Base-by-base conservation (phyloP, 768 basidiomycete genomes). In the Pleurotus tuber-regium region DNA sequence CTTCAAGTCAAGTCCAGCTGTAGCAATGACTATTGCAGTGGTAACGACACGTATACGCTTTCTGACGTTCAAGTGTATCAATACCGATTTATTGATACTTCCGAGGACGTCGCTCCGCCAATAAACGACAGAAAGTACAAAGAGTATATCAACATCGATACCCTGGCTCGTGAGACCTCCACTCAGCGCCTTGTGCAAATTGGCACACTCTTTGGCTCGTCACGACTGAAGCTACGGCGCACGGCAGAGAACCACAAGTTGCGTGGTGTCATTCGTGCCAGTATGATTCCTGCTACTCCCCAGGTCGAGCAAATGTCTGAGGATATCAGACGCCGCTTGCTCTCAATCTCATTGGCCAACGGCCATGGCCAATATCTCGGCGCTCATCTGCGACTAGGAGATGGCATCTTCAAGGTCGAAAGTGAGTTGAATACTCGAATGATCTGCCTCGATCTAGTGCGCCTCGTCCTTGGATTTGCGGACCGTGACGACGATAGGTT, bases 151-250 rank as follows among this genome's bases (percentile, higher is more conserved):
- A 67, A 71, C 52, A 74, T 81, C 41, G 67, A 65, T 11, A 61
- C 69, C 1, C 71, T 83, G n/a, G 69, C 68, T 3, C 46, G 46
- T 31, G 29, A 48, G 6, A 47, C 60, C 24, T 62, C 68, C 18
- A 58, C 60, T 3, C 69, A 80, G 52, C 79, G 74, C 7, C 75
- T 92, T 23, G 60, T 93, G 12, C 81, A 86, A 51, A 60, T 92
- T 11, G 90, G 90, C 7, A 83, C 84, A 0, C 74, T 92, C 1
- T 92, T 92, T 66, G 89, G 88, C 4, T 84, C 87, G 1, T 82
- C 83, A 2, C 78, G 91, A 7, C 68, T 92, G 2, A 74, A 77
- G 19, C 71, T 89, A 0, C 72, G 67, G 18, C 35, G 5, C 8
- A 59, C 70, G 24, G 57, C 60, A 7, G 59, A 59, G 11, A 76